Percentiles rank a stretch among this genome's conserved stretches.
phyloP scores from a whole-genome alignment of 75 land plant genomes.

The Chamaecyparis obtusa region DNA sequence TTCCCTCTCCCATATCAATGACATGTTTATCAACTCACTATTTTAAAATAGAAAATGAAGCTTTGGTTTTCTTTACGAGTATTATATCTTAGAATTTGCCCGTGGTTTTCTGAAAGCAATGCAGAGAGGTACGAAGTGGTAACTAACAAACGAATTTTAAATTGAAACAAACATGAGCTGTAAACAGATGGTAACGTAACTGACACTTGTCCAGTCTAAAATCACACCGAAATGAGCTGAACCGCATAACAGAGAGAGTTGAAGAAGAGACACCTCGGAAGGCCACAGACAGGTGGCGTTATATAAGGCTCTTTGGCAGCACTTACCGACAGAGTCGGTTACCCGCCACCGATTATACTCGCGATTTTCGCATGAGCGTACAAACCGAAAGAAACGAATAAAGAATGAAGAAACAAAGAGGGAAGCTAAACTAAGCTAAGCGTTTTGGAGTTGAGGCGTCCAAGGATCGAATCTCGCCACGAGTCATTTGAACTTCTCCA shows the following conservation, averaged over 20 bases:
- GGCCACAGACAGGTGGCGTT: neutral
- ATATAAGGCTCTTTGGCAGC: neutral
- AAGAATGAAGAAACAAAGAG: neutral
- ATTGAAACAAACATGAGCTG: neutral
- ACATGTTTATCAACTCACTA: no score
- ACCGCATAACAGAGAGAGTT: neutral
- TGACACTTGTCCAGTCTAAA: neutral
- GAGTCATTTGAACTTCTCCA: neutral
- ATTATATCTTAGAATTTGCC: no score
- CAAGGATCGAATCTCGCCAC: neutral
- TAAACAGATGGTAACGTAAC: neutral
- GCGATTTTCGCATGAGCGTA: neutral
- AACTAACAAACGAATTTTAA: neutral
- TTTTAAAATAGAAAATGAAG: no score
- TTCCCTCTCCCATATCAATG: no score
- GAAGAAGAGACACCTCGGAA: no score
- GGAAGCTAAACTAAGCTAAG: neutral
- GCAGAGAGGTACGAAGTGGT: no score
- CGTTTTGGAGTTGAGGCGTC: neutral
- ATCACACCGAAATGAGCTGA: no score
- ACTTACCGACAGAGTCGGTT: neutral
- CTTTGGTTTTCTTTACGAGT: no score
- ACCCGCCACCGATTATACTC: neutral
- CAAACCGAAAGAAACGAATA: neutral
- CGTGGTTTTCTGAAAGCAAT: no score